Evolutionary conservation across 129 eudicot species (phyloP).

Genomic region (Tagetes erecta): DNA sequence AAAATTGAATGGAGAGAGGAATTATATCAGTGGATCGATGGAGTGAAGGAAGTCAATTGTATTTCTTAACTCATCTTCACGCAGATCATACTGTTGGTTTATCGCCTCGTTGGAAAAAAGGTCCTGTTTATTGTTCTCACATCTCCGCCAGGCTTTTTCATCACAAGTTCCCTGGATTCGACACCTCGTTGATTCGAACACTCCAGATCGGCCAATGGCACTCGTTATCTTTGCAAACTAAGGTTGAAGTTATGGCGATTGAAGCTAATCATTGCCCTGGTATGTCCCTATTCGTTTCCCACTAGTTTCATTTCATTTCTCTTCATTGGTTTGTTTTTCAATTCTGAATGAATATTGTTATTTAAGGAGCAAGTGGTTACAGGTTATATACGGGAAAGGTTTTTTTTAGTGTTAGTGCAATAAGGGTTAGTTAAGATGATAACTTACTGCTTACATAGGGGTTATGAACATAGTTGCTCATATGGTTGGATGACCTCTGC

Average conservation of each 20-base stretch:
- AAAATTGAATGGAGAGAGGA: slow-evolving; percentile 57
- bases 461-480: neutral
- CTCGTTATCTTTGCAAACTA: slow-evolving; percentile 45
- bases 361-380: neutral
- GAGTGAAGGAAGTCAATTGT: slow-evolving; percentile 68
- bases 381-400: neutral
- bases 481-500: no score
- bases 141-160: slow-evolving; percentile 75
- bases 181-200: slow-evolving; percentile 58
- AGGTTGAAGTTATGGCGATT: slow-evolving; percentile 56
- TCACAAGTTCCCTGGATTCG: slow-evolving; percentile 70
- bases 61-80: slow-evolving; percentile 90
- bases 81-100: slow-evolving; percentile 88
- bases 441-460: neutral
- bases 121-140: slow-evolving; percentile 71
- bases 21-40: slow-evolving; percentile 88
- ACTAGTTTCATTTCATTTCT: neutral
- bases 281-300: slow-evolving; percentile 8
- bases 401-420: neutral
- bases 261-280: slow-evolving; percentile 95
- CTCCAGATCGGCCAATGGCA: slow-evolving; percentile 58
- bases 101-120: slow-evolving; percentile 64
- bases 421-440: neutral
- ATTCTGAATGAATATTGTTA: neutral
- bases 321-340: neutral